Percentiles rank a stretch among this genome's conserved stretches.
Evolutionary conservation across 176 grass and related monocot genomes (phyloP).

Genomic region (Oryza punctata): DNA sequence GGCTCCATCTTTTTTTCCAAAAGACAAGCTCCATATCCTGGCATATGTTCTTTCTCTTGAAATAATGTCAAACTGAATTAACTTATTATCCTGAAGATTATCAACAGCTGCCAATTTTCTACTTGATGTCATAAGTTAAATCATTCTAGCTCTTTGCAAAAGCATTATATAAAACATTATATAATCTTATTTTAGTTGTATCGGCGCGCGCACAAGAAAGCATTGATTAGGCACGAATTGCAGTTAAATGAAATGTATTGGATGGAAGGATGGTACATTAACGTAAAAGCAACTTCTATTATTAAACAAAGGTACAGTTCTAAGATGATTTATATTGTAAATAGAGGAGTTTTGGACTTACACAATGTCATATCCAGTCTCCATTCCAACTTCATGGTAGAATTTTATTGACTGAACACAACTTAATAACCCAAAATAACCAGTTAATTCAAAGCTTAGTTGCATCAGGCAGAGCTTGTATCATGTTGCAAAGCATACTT

Average conservation of each 20-base stretch:
- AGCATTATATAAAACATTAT: not conserved
- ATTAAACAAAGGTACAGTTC: not conserved
- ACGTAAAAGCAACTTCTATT: not conserved
- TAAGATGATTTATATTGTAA: not conserved
- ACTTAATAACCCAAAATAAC: not conserved
- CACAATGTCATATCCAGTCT: not conserved
- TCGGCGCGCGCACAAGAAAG: not conserved
- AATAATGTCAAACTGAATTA: slow-evolving; percentile 5
- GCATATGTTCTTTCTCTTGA: not conserved
- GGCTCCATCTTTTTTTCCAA: not conserved
- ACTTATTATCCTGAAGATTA: not conserved
- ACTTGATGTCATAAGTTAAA: not conserved
- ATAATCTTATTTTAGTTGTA: not conserved
- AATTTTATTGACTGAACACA: not conserved
- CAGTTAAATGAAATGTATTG: not conserved
- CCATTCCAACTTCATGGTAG: not conserved
- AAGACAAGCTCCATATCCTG: not conserved
- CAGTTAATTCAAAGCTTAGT: not conserved
- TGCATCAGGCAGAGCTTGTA: too few relatives aligned
- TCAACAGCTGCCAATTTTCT: not conserved
- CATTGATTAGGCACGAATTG: not conserved
- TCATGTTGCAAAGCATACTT: not conserved
- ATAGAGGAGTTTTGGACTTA: not conserved
- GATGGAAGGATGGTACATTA: not conserved
- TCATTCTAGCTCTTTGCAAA: not conserved